Evolutionary conservation across 768 basidiomycete genomes (phyloP).

Genomic region (Dendrothele bispora): DNA sequence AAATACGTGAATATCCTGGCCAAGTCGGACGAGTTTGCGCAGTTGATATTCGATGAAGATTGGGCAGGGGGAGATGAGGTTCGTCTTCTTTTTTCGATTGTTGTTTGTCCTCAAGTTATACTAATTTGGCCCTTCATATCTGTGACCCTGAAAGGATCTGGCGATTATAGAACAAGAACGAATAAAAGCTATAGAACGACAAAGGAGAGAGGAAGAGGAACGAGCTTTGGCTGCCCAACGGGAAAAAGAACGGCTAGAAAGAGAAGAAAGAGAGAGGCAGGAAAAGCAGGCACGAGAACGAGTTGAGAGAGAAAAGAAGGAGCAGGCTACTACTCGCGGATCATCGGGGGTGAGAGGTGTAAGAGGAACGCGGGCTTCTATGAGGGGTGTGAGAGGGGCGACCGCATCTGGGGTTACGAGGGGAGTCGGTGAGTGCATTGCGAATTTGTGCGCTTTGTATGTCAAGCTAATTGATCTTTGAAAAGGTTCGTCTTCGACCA

Average conservation of each 20-base stretch:
- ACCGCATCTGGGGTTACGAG: slow-evolving; percentile 2
- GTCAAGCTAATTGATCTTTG: too few relatives aligned
- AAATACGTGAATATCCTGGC: slow-evolving; percentile 71
- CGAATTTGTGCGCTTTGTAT: too few relatives aligned
- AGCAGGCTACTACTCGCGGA: slow-evolving; percentile 42
- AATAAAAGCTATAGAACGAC: slow-evolving; percentile 40
- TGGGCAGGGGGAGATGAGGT: slow-evolving; percentile 78
- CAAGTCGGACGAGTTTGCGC: slow-evolving; percentile 67
- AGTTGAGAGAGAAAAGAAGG: slow-evolving; percentile 46
- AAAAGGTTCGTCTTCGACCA: too few relatives aligned
- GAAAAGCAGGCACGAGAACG: slow-evolving; percentile 42
- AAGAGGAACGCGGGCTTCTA: slow-evolving; percentile 67
- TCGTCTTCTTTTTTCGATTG: slow-evolving; percentile 25
- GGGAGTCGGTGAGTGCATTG: too few relatives aligned
- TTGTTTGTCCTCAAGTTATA: too few relatives aligned
- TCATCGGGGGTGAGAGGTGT: slow-evolving; percentile 58
- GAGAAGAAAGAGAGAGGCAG: slow-evolving; percentile 46
- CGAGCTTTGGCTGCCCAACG: slow-evolving; percentile 34
- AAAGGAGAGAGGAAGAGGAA: slow-evolving; percentile 47
- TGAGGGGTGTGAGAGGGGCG: slow-evolving; percentile 48
- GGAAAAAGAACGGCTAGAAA: slow-evolving; percentile 49
- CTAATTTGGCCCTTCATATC: background rate
- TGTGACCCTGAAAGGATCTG: slow-evolving; percentile 53
- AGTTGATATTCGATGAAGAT: slow-evolving; percentile 71
- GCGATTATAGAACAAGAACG: slow-evolving; percentile 48